phyloP scores from a whole-genome alignment of 345 rosid genomes.

The Rhodamnia rubescens region DNA sequence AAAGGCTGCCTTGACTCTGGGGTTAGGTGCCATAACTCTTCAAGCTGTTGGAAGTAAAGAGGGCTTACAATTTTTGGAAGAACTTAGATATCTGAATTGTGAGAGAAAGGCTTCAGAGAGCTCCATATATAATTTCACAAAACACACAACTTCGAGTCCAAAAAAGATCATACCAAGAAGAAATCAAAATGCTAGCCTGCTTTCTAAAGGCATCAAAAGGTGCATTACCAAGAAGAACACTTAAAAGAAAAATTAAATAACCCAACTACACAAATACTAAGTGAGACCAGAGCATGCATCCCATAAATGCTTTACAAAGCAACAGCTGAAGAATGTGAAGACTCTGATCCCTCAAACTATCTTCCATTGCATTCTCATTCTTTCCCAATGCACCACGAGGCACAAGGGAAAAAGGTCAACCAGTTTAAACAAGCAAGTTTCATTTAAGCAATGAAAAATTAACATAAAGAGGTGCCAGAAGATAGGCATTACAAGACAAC shows the following conservation, averaged over 20 bases:
- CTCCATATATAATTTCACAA: neutral
- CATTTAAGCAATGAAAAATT: neutral
- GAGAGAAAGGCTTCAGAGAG: neutral
- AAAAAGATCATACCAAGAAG: neutral
- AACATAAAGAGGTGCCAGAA: neutral
- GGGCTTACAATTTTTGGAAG: neutral
- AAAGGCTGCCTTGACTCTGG: slow-evolving; percentile 40
- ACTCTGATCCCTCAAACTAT: neutral
- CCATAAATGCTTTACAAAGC: neutral
- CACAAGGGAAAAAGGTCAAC: neutral
- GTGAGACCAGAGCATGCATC: neutral
- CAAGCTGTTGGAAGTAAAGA: neutral
- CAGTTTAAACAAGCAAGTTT: neutral
- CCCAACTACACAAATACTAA: neutral
- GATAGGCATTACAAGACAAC: neutral
- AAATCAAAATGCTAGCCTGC: neutral
- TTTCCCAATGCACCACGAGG: neutral
- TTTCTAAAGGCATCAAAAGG: neutral
- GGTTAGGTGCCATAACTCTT: slow-evolving; percentile 9
- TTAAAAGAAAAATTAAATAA: neutral
- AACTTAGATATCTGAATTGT: neutral
- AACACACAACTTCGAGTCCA: neutral
- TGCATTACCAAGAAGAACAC: neutral
- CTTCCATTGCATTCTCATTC: neutral
- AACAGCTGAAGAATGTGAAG: neutral